A percentile compares a stretch with the other conserved stretches of the same genome.
Evolutionary conservation across 768 basidiomycete genomes (phyloP).

Genomic region (Cystobasidium tubakii): DNA sequence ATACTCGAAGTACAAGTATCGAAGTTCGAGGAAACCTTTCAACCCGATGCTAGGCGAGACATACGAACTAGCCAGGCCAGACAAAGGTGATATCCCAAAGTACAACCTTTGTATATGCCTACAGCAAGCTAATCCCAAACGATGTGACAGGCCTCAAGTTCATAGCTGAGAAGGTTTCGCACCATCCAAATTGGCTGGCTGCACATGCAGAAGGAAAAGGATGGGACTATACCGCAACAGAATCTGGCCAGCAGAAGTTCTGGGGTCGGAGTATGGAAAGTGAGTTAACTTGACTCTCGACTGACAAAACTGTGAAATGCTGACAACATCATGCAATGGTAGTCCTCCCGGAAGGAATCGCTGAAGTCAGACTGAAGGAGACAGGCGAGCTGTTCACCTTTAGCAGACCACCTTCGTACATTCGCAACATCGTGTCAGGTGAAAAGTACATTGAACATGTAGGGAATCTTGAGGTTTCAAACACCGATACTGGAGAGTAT

Average conservation of each 20-base stretch:
- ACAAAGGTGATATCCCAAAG: constrained; percentile 69
- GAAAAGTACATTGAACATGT: constrained; percentile 45
- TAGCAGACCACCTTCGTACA: constrained; percentile 40
- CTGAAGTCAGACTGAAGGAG: constrained; percentile 39
- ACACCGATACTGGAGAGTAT: constrained; percentile 62
- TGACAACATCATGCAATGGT: no score
- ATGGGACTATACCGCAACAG: constrained; percentile 39
- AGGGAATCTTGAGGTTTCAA: constrained; percentile 41
- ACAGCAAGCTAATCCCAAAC: background rate
- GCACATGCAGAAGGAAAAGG: constrained; percentile 33
- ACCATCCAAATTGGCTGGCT: constrained; percentile 61
- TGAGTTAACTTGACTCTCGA: background rate
- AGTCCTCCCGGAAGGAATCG: constrained; percentile 29
- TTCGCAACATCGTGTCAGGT: constrained; percentile 44
- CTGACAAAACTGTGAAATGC: no score
- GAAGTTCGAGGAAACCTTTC: constrained; percentile 84
- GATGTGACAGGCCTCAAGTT: constrained; percentile 42
- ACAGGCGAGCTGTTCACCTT: constrained; percentile 37
- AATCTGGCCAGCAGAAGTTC: constrained; percentile 42
- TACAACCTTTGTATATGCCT: no score
- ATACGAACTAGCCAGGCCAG: constrained; percentile 82
- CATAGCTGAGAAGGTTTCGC: constrained; percentile 82
- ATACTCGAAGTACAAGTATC: constrained; percentile 84
- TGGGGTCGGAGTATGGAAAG: constrained; percentile 39
- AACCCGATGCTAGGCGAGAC: constrained; percentile 83